A percentile compares a stretch with the other conserved stretches of the same genome.
Evolutionary conservation across 306 rosid genomes (phyloP).

Genomic region (Hippophae gyantsensis): DNA sequence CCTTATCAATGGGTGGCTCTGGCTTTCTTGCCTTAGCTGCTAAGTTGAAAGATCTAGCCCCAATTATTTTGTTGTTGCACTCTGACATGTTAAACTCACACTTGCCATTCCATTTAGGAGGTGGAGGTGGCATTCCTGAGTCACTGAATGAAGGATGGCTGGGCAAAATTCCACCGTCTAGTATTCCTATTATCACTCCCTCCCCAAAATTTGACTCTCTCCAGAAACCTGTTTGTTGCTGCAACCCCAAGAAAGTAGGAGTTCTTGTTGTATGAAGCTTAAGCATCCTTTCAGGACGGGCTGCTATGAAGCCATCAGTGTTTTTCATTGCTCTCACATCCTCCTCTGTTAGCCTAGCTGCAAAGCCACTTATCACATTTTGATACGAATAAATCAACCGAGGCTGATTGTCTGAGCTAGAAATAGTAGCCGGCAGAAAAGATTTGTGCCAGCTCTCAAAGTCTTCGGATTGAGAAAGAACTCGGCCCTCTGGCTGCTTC

Average conservation of each 20-base stretch:
- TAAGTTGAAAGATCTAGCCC: constrained; percentile 55
- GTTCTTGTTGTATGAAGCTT: constrained; percentile 51
- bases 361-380: constrained; percentile 56
- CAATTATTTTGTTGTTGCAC: constrained; percentile 73
- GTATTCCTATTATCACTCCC: constrained; percentile 64
- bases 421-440: constrained; percentile 41
- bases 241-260: constrained; percentile 56
- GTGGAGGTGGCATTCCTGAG: constrained; percentile 60
- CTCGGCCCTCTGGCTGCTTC: constrained; percentile 31
- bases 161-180: constrained; percentile 57
- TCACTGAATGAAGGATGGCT: constrained; percentile 61
- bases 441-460: constrained; percentile 50
- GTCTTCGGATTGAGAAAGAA: constrained; percentile 26
- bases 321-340: constrained; percentile 34
- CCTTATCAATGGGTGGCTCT: constrained; percentile 42
- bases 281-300: constrained; percentile 34
- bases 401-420: constrained; percentile 27
- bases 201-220: constrained; percentile 59
- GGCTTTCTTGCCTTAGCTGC: constrained; percentile 25
- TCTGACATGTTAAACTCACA: constrained; percentile 42
- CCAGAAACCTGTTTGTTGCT: constrained; percentile 45
- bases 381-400: constrained; percentile 38
- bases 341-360: constrained; percentile 55
- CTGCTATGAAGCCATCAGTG: constrained; percentile 51
- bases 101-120: constrained; percentile 69